Evolutionary conservation across 495 filamentous ascomycete genomes (phyloP).

Genomic region (Penicillium cataractarum): DNA sequence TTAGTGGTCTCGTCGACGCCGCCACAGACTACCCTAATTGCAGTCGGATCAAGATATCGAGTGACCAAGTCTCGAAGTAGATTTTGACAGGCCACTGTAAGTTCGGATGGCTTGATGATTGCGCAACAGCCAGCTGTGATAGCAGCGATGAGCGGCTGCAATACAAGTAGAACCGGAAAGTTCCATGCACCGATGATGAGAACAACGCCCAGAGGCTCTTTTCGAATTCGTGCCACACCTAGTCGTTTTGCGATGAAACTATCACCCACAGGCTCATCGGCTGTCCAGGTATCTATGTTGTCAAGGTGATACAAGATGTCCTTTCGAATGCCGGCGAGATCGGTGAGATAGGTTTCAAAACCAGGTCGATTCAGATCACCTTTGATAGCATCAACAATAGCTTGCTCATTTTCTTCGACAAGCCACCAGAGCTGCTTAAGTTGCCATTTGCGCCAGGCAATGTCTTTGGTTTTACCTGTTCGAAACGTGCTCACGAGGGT

Average conservation of each 20-base stretch:
- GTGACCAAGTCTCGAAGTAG: background rate
- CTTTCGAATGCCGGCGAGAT: slow-evolving; percentile 2
- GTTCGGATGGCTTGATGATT: background rate
- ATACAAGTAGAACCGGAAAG: slow-evolving; percentile 71
- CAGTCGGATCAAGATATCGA: background rate
- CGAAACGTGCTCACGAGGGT: background rate
- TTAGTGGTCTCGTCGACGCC: background rate
- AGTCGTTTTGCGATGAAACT: background rate
- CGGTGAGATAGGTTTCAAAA: slow-evolving; percentile 3
- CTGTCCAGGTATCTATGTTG: slow-evolving; percentile 71
- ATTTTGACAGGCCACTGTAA: background rate
- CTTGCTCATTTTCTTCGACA: background rate
- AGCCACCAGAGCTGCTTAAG: slow-evolving; percentile 1
- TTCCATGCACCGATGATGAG: slow-evolving; percentile 88
- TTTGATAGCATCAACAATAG: background rate
- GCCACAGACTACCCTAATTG: background rate
- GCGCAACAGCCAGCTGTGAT: slow-evolving; percentile 46
- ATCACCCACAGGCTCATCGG: background rate
- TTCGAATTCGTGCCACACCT: background rate
- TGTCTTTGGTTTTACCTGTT: background rate
- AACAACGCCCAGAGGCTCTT: slow-evolving; percentile 46
- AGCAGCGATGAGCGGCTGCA: slow-evolving; percentile 78
- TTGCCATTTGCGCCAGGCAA: background rate
- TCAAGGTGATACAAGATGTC: slow-evolving; percentile 71
- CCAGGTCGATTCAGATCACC: slow-evolving; percentile 4